Evolutionary conservation across 2,329 filamentous ascomycete species (phyloP).

Genomic region (Sclerotinia nivalis): DNA sequence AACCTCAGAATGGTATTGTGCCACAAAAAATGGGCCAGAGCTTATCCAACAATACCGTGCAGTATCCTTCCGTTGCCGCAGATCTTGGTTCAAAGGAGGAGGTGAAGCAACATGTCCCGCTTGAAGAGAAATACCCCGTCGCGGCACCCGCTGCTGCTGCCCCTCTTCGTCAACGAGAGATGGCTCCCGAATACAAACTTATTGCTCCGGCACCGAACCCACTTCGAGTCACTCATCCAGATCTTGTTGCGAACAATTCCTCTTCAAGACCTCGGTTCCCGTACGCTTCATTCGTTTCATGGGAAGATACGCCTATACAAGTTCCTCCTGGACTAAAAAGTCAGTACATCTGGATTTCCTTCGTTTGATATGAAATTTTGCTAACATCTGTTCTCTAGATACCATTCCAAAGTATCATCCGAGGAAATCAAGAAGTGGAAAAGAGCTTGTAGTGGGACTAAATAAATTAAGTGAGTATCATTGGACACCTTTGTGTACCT

Average conservation of each 20-base stretch:
- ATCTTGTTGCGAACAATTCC: slow-evolving; percentile 30
- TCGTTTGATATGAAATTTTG: slow-evolving; percentile 6
- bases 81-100: slow-evolving; percentile 23
- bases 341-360: slow-evolving; percentile 26
- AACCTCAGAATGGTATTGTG: slow-evolving; percentile 27
- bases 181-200: background rate
- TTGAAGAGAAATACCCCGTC: slow-evolving; percentile 17
- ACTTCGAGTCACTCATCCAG: slow-evolving; percentile 35
- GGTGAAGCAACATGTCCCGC: slow-evolving; percentile 21
- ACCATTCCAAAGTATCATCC: slow-evolving; percentile 40
- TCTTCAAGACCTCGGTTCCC: slow-evolving; percentile 34
- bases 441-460: slow-evolving; percentile 37
- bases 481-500: slow-evolving; percentile 15
- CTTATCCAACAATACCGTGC: slow-evolving; percentile 27
- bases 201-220: slow-evolving; percentile 24
- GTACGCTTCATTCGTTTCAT: slow-evolving; percentile 37
- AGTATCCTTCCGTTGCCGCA: slow-evolving; percentile 25
- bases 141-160: slow-evolving; percentile 9
- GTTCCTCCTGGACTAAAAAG: slow-evolving; percentile 38
- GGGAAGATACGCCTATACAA: slow-evolving; percentile 34
- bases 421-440: slow-evolving; percentile 39
- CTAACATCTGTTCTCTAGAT: slow-evolving; percentile 27
- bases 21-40: slow-evolving; percentile 24
- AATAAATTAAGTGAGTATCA: slow-evolving; percentile 37
- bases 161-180: slow-evolving; percentile 11